These are phyloP conservation scores for Leishmania arabica DNA, from an alignment of 208 protist species.

Conservation along the genomic window DNA sequence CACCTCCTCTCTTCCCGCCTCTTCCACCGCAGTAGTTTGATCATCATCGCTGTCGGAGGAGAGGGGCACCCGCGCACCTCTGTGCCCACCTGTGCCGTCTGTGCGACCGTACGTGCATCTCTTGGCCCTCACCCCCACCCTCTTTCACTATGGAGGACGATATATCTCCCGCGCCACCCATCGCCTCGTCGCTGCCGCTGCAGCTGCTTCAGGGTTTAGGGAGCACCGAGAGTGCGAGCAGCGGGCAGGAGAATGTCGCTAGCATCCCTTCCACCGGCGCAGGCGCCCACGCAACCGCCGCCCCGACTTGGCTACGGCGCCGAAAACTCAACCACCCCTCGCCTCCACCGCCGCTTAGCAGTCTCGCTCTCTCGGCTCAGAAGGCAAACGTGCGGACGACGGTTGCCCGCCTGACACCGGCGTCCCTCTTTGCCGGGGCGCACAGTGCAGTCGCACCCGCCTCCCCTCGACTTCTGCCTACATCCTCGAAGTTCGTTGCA, in stretches of 20 bases:
- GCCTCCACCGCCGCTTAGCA: slow-evolving; percentile 4
- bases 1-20: neutral
- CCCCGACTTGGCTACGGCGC: neutral
- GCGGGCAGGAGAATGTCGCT: neutral
- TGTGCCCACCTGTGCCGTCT: neutral
- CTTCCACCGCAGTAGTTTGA: neutral
- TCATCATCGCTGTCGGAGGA: neutral
- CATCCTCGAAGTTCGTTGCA: neutral
- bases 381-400: neutral
- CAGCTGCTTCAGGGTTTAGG: neutral
- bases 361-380: neutral
- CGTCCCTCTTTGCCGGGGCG: neutral
- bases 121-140: neutral
- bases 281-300: neutral
- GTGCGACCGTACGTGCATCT: neutral
- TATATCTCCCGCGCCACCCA: neutral
- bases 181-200: neutral
- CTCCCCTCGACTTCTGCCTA: neutral
- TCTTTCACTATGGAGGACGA: neutral
- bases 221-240: neutral
- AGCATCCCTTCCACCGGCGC: neutral
- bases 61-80: neutral
- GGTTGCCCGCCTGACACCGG: neutral
- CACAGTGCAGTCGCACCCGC: slow-evolving; percentile 10
- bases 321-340: neutral